Evolutionary conservation across 495 filamentous ascomycete species (phyloP).

Genomic region (Talaromyces trachyspermus): DNA sequence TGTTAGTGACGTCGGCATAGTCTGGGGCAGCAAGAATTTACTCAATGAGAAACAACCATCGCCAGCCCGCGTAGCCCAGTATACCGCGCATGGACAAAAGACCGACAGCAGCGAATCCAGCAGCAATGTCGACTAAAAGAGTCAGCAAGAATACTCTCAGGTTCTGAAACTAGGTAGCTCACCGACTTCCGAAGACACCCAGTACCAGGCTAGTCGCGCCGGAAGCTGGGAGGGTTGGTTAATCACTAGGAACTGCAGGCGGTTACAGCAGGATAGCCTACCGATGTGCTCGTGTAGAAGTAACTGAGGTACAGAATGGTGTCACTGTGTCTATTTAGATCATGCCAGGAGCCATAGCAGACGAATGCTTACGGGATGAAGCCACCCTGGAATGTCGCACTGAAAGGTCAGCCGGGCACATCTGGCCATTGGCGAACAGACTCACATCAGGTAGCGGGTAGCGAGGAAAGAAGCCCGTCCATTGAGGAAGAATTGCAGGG

Average conservation of each 20-base stretch:
- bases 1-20: too few relatives aligned
- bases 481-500: conserved; percentile 51
- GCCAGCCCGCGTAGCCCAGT: conserved; percentile 24
- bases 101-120: conserved; percentile 37
- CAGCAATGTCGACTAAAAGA: conserved; percentile 35
- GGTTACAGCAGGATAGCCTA: too few relatives aligned
- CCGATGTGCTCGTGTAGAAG: too few relatives aligned
- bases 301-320: conserved; percentile 45
- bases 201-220: too few relatives aligned
- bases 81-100: conserved; percentile 35
- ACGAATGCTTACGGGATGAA: conserved; percentile 22
- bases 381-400: conserved; percentile 61
- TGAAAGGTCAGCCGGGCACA: too few relatives aligned
- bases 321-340: background rate
- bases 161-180: too few relatives aligned
- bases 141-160: too few relatives aligned
- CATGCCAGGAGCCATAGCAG: background rate
- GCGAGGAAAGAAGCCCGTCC: conserved; percentile 53
- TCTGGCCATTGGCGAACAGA: too few relatives aligned
- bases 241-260: too few relatives aligned
- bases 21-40: conserved; percentile 25
- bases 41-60: conserved; percentile 45
- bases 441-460: conserved; percentile 52
- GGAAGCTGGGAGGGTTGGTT: too few relatives aligned
- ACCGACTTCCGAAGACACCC: too few relatives aligned